A percentile compares a stretch with the other conserved stretches of the same genome.
Conservation (phyloP, 805 yeast species). For the Millerago galiae region DNA sequence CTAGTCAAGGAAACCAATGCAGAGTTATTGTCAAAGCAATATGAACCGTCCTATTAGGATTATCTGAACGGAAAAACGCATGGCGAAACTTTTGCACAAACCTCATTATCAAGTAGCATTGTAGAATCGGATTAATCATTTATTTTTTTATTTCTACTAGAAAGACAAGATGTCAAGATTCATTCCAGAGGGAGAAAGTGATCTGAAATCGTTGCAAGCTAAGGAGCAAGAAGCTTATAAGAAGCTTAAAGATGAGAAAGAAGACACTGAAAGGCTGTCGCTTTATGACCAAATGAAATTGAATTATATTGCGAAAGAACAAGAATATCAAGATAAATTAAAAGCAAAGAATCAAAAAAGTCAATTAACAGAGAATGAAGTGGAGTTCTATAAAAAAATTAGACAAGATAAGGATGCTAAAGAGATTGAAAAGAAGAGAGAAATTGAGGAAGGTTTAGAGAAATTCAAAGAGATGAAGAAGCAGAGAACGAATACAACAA, state of each 20-base stretch:
- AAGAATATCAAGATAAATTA: conserved; percentile 19
- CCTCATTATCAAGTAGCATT: too few relatives aligned
- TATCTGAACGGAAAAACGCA: too few relatives aligned
- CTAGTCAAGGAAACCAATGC: too few relatives aligned
- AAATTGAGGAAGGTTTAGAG: conserved; percentile 15
- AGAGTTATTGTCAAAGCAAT: too few relatives aligned
- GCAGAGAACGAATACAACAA: background rate
- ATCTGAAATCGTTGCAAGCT: conserved; percentile 13
- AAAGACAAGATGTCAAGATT: conserved; percentile 24
- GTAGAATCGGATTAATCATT: too few relatives aligned
- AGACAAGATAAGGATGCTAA: conserved; percentile 6
- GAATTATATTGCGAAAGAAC: conserved; percentile 21
- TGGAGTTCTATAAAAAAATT: conserved; percentile 14
- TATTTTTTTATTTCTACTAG: too few relatives aligned
- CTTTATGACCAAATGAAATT: conserved; percentile 24
- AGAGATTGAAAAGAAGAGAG: conserved; percentile 13
- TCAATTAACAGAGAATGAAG: conserved; percentile 16
- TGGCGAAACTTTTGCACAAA: too few relatives aligned
- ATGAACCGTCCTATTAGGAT: too few relatives aligned
- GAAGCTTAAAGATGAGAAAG: conserved; percentile 15
- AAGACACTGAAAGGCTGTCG: conserved; percentile 18
- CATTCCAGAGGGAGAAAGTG: conserved; percentile 23
- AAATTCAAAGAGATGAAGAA: conserved; percentile 17
- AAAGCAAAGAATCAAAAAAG: conserved; percentile 17
- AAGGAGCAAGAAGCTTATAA: conserved; percentile 15